These are phyloP conservation scores for Ganoderma lucidum DNA, from an alignment of 1,284 basidiomycete genomes.

Conservation along the genomic window DNA sequence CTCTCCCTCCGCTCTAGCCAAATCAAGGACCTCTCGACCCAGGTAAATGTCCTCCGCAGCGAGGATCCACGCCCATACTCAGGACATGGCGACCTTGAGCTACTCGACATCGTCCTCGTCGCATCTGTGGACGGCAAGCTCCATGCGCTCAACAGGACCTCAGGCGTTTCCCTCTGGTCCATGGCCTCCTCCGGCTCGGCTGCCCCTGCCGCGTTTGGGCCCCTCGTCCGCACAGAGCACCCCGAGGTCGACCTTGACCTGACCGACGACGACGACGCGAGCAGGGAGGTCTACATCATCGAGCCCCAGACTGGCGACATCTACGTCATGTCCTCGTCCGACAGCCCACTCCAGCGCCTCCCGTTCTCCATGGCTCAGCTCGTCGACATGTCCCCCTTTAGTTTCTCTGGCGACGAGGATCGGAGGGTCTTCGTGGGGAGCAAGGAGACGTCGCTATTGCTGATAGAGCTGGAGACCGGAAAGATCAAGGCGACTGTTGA, in stretches of 20 bases:
- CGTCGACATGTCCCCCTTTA: conserved; percentile 88
- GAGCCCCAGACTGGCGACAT: conserved; percentile 92
- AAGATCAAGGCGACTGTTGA: conserved; percentile 81
- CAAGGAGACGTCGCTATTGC: conserved; percentile 84
- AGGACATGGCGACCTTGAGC: conserved; percentile 54
- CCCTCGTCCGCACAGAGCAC: conserved; percentile 77
- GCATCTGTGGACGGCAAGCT: conserved; percentile 92
- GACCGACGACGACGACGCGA: conserved; percentile 58
- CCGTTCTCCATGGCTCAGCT: conserved; percentile 88
- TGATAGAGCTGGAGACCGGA: conserved; percentile 86
- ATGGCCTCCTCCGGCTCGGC: conserved; percentile 67
- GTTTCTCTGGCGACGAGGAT: conserved; percentile 72
- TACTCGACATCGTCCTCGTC: conserved; percentile 82
- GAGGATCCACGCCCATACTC: conserved; percentile 17
- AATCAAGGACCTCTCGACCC: conserved; percentile 37
- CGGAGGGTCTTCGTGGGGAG: conserved; percentile 82
- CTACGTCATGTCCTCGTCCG: conserved; percentile 77
- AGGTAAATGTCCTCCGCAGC: conserved; percentile 31
- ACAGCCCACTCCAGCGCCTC: conserved; percentile 78
- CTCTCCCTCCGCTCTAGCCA: conserved; percentile 33
- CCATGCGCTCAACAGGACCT: conserved; percentile 85
- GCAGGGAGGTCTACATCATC: conserved; percentile 86
- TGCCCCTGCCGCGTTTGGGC: conserved; percentile 62
- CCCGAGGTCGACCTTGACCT: conserved; percentile 61
- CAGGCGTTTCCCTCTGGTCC: conserved; percentile 83